These are phyloP conservation scores for Fusarium domesticum DNA, from an alignment of 2,329 filamentous ascomycete species.

Conservation along the genomic window DNA sequence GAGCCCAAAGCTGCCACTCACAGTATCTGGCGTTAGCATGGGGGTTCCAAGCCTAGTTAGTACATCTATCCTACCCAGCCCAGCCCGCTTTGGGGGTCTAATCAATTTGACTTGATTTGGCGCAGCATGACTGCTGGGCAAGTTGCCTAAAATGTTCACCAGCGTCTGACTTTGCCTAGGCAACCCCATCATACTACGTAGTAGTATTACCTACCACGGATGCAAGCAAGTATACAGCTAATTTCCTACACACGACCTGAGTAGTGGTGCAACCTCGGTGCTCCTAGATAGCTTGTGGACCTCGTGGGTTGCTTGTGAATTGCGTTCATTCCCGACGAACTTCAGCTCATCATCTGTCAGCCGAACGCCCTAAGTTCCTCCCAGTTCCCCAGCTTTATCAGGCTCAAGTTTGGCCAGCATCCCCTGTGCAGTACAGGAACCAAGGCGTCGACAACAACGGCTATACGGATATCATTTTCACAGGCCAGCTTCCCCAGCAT, in stretches of 20 bases:
- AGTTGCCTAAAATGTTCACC: background rate
- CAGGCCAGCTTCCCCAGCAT: conserved; percentile 51
- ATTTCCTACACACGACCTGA: too few species aligned
- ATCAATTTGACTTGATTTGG: background rate
- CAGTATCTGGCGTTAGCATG: background rate
- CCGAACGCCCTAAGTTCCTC: conserved; percentile 51
- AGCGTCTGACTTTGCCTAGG: background rate
- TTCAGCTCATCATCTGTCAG: conserved; percentile 57
- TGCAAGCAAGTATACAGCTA: background rate
- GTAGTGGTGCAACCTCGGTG: background rate
- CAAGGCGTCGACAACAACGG: conserved; percentile 63
- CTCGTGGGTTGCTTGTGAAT: conserved; percentile 46
- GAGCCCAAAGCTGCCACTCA: too few species aligned
- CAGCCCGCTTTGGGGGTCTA: background rate
- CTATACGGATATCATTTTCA: conserved; percentile 58
- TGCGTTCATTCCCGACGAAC: conserved; percentile 60
- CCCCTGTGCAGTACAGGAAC: conserved; percentile 53
- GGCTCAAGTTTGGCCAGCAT: conserved; percentile 58
- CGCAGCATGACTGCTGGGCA: background rate
- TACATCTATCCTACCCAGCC: background rate
- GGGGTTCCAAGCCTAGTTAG: background rate
- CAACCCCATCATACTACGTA: background rate
- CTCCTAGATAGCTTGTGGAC: conserved; percentile 4
- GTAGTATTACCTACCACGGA: background rate
- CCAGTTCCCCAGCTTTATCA: conserved; percentile 58